These are phyloP conservation scores for Cyphellophora europaea DNA, from an alignment of 2,329 filamentous ascomycete species.

Conservation along the genomic window DNA sequence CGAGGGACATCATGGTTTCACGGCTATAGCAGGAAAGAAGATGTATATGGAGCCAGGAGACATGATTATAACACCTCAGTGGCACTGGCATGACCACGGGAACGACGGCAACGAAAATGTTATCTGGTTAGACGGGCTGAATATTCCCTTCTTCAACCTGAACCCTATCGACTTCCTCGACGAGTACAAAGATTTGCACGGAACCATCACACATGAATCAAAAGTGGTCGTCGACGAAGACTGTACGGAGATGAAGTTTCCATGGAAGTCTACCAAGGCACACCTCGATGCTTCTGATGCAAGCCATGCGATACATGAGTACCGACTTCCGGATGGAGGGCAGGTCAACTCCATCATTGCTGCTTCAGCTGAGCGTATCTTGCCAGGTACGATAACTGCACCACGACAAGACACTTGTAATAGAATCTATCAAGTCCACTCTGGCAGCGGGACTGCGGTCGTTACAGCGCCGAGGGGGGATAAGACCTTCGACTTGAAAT, in stretches of 20 bases:
- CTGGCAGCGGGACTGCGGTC: conserved; percentile 30
- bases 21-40: conserved; percentile 45
- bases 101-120: conserved; percentile 46
- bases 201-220: conserved; percentile 35
- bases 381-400: conserved; percentile 27
- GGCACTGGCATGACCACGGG: conserved; percentile 54
- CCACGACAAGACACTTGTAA: conserved; percentile 41
- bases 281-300: conserved; percentile 26
- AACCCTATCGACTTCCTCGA: conserved; percentile 47
- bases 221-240: conserved; percentile 24
- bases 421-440: conserved; percentile 44
- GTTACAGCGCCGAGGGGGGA: conserved; percentile 19
- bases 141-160: conserved; percentile 43
- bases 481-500: conserved; percentile 29
- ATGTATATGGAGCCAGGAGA: conserved; percentile 45
- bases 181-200: conserved; percentile 37
- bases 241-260: conserved; percentile 35
- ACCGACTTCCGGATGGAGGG: conserved; percentile 23
- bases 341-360: conserved; percentile 33
- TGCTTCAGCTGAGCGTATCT: conserved; percentile 37
- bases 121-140: conserved; percentile 50
- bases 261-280: conserved; percentile 38
- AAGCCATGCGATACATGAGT: conserved; percentile 20
- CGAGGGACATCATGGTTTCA: conserved; percentile 47
- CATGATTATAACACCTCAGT: conserved; percentile 48